Conservation (phyloP, 805 yeast species). For the Candida broadrunensis region DNA sequence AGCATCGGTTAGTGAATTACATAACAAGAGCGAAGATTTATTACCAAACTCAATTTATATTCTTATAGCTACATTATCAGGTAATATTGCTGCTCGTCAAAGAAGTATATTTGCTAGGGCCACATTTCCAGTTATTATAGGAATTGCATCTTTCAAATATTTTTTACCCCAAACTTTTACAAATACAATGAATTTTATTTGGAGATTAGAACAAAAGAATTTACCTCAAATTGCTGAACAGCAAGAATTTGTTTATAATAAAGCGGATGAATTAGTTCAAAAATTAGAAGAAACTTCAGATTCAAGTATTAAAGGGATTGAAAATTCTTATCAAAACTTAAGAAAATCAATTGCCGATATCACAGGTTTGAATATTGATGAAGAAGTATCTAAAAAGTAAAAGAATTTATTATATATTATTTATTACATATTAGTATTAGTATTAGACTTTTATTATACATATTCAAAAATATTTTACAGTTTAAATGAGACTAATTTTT, state of each 20-base stretch:
- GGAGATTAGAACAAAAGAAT: conserved; percentile 57
- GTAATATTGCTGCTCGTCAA: conserved; percentile 70
- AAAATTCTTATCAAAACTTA: conserved; percentile 33
- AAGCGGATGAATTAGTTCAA: conserved; percentile 43
- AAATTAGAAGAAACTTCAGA: conserved; percentile 43
- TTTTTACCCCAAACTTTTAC: conserved; percentile 71
- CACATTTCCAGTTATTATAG: conserved; percentile 57
- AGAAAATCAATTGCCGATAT: conserved; percentile 46
- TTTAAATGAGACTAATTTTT: too few relatives aligned
- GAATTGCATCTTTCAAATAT: conserved; percentile 60
- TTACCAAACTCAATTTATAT: conserved; percentile 72
- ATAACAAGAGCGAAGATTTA: conserved; percentile 62
- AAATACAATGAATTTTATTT: conserved; percentile 55
- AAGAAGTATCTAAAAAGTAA: conserved; percentile 49
- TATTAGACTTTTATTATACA: too few relatives aligned
- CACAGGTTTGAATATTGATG: conserved; percentile 71
- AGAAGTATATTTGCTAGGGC: conserved; percentile 54
- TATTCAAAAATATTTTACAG: too few relatives aligned
- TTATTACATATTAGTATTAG: too few relatives aligned
- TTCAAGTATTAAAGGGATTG: conserved; percentile 34
- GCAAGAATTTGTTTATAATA: conserved; percentile 49
- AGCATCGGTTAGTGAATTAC: conserved; percentile 60
- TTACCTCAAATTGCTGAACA: conserved; percentile 63
- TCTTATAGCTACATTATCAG: conserved; percentile 65
- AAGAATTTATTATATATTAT: too few relatives aligned